Conservation (phyloP, 768 basidiomycete species). For the Scleroderma citrinum region DNA sequence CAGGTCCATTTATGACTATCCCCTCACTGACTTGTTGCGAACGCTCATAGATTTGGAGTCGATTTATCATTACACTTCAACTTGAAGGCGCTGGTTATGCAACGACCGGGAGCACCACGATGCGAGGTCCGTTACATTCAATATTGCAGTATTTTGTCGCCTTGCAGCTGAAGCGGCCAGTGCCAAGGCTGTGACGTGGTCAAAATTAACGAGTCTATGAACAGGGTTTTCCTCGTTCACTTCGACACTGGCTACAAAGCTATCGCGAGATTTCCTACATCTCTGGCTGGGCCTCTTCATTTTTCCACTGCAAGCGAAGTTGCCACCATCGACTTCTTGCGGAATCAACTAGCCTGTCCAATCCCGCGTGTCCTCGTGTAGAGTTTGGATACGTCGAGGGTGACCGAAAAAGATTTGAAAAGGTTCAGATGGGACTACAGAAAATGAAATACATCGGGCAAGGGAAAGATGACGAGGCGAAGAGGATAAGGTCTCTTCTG, state of each 20-base stretch:
- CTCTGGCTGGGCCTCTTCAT: slow-evolving; percentile 2
- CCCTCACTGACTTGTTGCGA: neutral
- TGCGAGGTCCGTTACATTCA: slow-evolving; percentile 6
- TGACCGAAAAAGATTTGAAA: neutral
- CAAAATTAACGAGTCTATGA: slow-evolving; percentile 11
- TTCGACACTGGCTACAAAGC: slow-evolving; percentile 9
- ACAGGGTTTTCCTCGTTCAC: slow-evolving; percentile 10
- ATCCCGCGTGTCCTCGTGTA: too few species aligned
- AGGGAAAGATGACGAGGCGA: slow-evolving; percentile 1
- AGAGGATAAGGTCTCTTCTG: neutral
- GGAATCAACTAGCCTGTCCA: too few species aligned
- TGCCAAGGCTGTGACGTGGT: slow-evolving; percentile 11
- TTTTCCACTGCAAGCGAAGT: slow-evolving; percentile 1
- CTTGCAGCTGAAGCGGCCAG: slow-evolving; percentile 8
- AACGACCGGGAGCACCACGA: slow-evolving; percentile 8
- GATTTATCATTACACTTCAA: slow-evolving; percentile 3
- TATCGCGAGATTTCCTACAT: slow-evolving; percentile 14
- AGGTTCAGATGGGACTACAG: neutral
- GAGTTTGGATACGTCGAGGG: too few species aligned
- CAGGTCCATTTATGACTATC: neutral
- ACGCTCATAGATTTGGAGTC: slow-evolving; percentile 2
- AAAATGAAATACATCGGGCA: neutral
- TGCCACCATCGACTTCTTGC: too few species aligned
- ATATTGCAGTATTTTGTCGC: slow-evolving; percentile 17
- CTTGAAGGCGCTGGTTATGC: slow-evolving; percentile 22